Evolutionary conservation across 2,329 filamentous ascomycete genomes (phyloP).

Genomic region (Cladophialophora chaetospira): DNA sequence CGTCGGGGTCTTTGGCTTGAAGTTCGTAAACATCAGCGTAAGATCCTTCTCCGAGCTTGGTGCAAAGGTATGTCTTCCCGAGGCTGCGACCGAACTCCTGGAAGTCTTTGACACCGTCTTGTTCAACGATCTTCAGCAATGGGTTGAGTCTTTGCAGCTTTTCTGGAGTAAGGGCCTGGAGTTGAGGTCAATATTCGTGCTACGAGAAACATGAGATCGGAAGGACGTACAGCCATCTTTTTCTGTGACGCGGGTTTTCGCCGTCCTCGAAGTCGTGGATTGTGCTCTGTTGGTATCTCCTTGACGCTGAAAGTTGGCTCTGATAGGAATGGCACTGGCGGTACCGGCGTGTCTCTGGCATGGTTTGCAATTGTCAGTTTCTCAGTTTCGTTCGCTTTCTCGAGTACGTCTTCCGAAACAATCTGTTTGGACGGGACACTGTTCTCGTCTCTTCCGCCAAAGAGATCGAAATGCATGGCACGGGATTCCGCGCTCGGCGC

Average conservation of each 20-base stretch:
- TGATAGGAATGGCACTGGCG: neutral
- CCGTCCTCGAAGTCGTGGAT: slow-evolving; percentile 24
- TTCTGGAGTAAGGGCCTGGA: slow-evolving; percentile 15
- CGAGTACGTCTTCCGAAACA: neutral
- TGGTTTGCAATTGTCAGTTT: slow-evolving; percentile 20
- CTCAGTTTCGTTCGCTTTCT: slow-evolving; percentile 19
- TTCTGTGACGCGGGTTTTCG: slow-evolving; percentile 19
- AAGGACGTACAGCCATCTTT: slow-evolving; percentile 25
- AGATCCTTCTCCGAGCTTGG: slow-evolving; percentile 67
- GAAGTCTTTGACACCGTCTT: slow-evolving; percentile 26
- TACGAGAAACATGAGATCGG: neutral
- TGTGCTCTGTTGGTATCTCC: slow-evolving; percentile 3
- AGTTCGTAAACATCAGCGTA: slow-evolving; percentile 68
- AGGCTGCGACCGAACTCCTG: slow-evolving; percentile 26
- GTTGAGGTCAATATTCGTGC: neutral
- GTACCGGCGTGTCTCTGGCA: slow-evolving; percentile 6
- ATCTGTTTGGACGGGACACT: slow-evolving; percentile 2
- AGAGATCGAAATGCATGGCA: slow-evolving; percentile 29
- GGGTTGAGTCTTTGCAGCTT: slow-evolving; percentile 17
- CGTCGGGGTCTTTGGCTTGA: slow-evolving; percentile 35
- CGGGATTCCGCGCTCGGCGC: slow-evolving; percentile 13
- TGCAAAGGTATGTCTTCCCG: slow-evolving; percentile 48
- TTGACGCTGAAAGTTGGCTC: slow-evolving; percentile 1
- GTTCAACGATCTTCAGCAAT: slow-evolving; percentile 26
- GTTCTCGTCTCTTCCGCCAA: slow-evolving; percentile 25